Conservation (phyloP, 495 filamentous ascomycete genomes). For the Saxophila tyrrhenica region DNA sequence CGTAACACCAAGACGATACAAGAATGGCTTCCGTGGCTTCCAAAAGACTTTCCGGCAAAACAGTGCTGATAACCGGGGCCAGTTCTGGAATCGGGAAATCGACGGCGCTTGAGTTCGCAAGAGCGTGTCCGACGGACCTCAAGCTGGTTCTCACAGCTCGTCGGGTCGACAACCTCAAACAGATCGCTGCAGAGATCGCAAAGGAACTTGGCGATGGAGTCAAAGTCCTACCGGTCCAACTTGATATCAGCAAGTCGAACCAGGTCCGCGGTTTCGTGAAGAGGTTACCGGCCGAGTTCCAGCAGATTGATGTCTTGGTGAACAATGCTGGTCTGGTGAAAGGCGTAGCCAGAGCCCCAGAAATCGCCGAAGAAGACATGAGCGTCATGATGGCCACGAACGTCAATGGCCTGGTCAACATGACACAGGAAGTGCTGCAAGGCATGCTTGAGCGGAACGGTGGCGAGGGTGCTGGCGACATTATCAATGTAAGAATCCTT, state of each 20-base stretch:
- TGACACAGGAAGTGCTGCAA: conserved; percentile 89
- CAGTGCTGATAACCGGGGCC: no score
- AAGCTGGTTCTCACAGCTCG: conserved; percentile 82
- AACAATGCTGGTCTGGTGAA: conserved; percentile 94
- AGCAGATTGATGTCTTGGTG: conserved; percentile 78
- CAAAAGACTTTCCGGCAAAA: no score
- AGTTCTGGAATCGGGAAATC: no score
- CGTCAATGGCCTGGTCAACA: conserved; percentile 87
- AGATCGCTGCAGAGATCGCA: conserved; percentile 66
- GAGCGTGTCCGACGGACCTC: conserved; percentile 66
- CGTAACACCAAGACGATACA: no score
- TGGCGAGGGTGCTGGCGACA: conserved; percentile 81
- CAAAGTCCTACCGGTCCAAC: conserved; percentile 64
- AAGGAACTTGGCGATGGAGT: conserved; percentile 72
- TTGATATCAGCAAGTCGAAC: conserved; percentile 75
- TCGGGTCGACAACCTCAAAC: conserved; percentile 62
- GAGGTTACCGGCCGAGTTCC: conserved; percentile 67
- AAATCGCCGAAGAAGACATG: conserved; percentile 75
- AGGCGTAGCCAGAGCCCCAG: conserved; percentile 74
- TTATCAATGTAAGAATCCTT: no score
- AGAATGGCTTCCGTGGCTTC: no score
- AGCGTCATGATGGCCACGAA: conserved; percentile 84
- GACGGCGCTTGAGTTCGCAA: conserved; percentile 84
- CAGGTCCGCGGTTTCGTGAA: conserved; percentile 66
- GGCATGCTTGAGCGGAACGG: conserved; percentile 65